phyloP scores from a whole-genome alignment of 2,329 filamentous ascomycete species.

The Dactylella cylindrospora region DNA sequence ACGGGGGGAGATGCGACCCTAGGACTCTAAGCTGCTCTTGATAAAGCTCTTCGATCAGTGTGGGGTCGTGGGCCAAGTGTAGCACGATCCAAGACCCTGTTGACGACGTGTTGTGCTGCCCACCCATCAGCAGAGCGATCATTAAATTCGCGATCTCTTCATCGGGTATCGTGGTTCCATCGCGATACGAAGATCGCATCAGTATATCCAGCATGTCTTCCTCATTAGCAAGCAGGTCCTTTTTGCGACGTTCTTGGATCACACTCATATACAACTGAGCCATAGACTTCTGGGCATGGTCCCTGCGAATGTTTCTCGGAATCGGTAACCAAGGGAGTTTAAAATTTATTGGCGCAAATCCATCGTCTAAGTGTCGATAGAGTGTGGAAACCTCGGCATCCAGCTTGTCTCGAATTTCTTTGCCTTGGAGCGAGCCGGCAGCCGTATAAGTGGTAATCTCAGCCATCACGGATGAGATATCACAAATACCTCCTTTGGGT shows the following conservation, averaged over 20 bases:
- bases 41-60: constrained; percentile 78
- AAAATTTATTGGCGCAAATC: constrained; percentile 86
- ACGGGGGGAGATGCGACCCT: constrained; percentile 71
- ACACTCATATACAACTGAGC: constrained; percentile 79
- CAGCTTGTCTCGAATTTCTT: constrained; percentile 77
- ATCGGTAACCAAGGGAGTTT: constrained; percentile 84
- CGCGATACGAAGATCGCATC: constrained; percentile 83
- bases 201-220: constrained; percentile 88
- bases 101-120: constrained; percentile 84
- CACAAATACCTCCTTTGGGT: constrained; percentile 66
- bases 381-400: constrained; percentile 77
- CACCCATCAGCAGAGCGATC: constrained; percentile 90
- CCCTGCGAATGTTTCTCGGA: constrained; percentile 81
- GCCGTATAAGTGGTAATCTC: constrained; percentile 90
- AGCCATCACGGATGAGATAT: constrained; percentile 74
- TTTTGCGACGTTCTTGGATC: constrained; percentile 68
- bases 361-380: constrained; percentile 88
- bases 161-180: constrained; percentile 75
- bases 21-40: constrained; percentile 75
- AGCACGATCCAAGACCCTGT: constrained; percentile 83
- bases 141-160: constrained; percentile 88
- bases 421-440: constrained; percentile 79
- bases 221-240: constrained; percentile 58
- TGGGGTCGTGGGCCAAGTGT: constrained; percentile 72
- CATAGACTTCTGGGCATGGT: constrained; percentile 77